Base-by-base conservation (phyloP, 2,329 filamentous ascomycete species). In the Fusarium drepaniforme region DNA sequence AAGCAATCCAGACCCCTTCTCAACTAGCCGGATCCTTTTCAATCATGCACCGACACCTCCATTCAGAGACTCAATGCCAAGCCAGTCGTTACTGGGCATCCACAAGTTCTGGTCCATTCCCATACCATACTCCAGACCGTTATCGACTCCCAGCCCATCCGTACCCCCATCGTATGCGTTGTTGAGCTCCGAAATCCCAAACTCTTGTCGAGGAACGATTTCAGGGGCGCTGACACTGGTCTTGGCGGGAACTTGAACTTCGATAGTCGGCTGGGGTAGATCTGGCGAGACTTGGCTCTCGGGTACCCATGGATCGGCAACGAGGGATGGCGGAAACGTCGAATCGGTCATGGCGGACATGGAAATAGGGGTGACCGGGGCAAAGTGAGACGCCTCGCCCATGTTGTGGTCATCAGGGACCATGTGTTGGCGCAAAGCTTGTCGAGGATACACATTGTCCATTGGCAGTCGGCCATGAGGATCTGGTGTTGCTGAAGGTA, bases 121-220 rank as follows among this genome's bases (percentile, higher is more conserved):
- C 74, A 87, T 86, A 1, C 84, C 80, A 49, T 82, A 81, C 35
- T 84, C 83, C 4, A 84, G 82, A 21, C 85, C 86, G 33, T 85
- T 82, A 23, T 86, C 86, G 25, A 87, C 81, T 30, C 86, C 86
- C 2, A 88, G 80, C 0, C 84, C 84, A 57, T 87, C 86, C 64
- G 87, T 82, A 0, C 86, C 85, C 3, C 86, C 86, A 64, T 88
- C 86, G 57, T 88, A 88, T 0, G 86, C 86, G 44, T 87, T 88
- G 59, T 87, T 88, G n/a, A 87, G 82, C 68, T 87, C 85, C 5
- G 85, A 78, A 1, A 82, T 81, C 23, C 82, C 81, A 33, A 83
- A 81, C 11, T 84, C 67, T 38, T 75, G 68, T 18, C 72, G 70
- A 9, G 72, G 40, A 11, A 77, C 68, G 25, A 80, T 70, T n/a